Evolutionary conservation across 2,329 filamentous ascomycete species (phyloP).

Genomic region (Stachybotrys echinatus): DNA sequence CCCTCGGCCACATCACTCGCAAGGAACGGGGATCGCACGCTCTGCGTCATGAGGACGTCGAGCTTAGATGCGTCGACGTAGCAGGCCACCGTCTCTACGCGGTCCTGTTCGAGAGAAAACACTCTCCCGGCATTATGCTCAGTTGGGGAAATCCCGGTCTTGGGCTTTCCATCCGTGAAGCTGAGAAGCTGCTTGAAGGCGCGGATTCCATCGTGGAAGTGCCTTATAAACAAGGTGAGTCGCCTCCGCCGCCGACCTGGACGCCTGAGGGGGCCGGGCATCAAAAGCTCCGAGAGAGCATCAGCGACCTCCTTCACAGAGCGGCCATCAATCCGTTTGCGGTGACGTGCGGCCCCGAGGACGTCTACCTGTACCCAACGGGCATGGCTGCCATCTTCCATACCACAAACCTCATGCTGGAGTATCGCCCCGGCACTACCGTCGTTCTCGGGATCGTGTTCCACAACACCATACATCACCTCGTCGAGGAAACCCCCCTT

Average conservation of each 20-base stretch:
- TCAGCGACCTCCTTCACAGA: slow-evolving; percentile 34
- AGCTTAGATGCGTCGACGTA: slow-evolving; percentile 35
- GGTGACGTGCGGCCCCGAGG: slow-evolving; percentile 19
- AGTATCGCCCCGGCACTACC: slow-evolving; percentile 25
- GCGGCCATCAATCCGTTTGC: slow-evolving; percentile 26
- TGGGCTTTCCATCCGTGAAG: slow-evolving; percentile 39
- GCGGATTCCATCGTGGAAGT: slow-evolving; percentile 29
- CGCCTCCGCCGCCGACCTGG: slow-evolving; percentile 28
- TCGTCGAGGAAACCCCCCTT: slow-evolving; percentile 37
- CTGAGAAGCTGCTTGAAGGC: slow-evolving; percentile 34
- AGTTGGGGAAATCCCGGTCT: slow-evolving; percentile 42
- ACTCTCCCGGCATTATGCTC: slow-evolving; percentile 29
- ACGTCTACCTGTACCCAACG: slow-evolving; percentile 48
- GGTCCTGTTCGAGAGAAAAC: slow-evolving; percentile 31
- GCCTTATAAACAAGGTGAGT: slow-evolving; percentile 12
- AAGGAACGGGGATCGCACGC: slow-evolving; percentile 26
- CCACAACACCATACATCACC: slow-evolving; percentile 39
- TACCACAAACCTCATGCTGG: slow-evolving; percentile 30
- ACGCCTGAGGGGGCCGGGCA: slow-evolving; percentile 34
- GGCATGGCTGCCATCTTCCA: slow-evolving; percentile 50
- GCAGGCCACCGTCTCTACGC: slow-evolving; percentile 35
- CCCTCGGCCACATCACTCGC: slow-evolving; percentile 24
- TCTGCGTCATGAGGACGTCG: slow-evolving; percentile 27
- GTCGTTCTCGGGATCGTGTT: slow-evolving; percentile 48
- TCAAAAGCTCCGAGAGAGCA: slow-evolving; percentile 28